Conservation (phyloP, 2,329 filamentous ascomycete genomes). For the Fusarium sp. region DNA sequence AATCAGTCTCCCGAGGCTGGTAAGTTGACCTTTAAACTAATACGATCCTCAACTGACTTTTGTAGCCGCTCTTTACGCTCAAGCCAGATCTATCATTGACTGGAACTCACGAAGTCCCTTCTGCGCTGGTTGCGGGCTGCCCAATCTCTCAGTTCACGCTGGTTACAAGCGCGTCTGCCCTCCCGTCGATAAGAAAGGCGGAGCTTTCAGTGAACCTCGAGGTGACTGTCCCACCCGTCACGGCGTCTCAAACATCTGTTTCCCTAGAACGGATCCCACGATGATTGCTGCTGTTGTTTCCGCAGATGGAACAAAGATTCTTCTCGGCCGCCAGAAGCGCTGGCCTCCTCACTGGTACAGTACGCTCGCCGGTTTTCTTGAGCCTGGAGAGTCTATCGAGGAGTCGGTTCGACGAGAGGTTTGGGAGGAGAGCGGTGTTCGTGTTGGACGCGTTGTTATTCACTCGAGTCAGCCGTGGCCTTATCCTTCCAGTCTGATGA, state of each 20-base stretch:
- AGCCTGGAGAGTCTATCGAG: slow-evolving; percentile 87
- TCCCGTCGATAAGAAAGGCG: slow-evolving; percentile 70
- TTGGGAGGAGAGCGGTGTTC: slow-evolving; percentile 86
- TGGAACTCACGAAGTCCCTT: slow-evolving; percentile 96
- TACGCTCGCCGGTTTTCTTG: slow-evolving; percentile 88
- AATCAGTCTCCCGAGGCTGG: slow-evolving; percentile 71
- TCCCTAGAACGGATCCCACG: slow-evolving; percentile 92
- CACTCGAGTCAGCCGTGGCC: slow-evolving; percentile 91
- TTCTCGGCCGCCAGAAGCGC: slow-evolving; percentile 86
- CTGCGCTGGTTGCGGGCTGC: slow-evolving; percentile 88
- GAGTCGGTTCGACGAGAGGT: slow-evolving; percentile 86
- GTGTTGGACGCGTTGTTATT: slow-evolving; percentile 80
- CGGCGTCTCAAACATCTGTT: slow-evolving; percentile 89
- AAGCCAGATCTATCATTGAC: slow-evolving; percentile 88
- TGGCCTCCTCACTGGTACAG: slow-evolving; percentile 90
- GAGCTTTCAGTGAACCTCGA: slow-evolving; percentile 63
- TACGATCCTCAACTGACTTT: slow-evolving; percentile 12
- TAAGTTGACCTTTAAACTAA: slow-evolving; percentile 51
- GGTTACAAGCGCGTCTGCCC: slow-evolving; percentile 87
- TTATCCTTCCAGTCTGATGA: slow-evolving; percentile 87
- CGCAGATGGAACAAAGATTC: slow-evolving; percentile 78
- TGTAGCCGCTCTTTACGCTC: slow-evolving; percentile 87
- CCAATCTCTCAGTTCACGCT: slow-evolving; percentile 81
- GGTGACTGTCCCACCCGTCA: slow-evolving; percentile 83
- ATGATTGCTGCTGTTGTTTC: slow-evolving; percentile 96